Evolutionary conservation across 2,329 filamentous ascomycete genomes (phyloP).

Genomic region (Trichoderma harzianum): DNA sequence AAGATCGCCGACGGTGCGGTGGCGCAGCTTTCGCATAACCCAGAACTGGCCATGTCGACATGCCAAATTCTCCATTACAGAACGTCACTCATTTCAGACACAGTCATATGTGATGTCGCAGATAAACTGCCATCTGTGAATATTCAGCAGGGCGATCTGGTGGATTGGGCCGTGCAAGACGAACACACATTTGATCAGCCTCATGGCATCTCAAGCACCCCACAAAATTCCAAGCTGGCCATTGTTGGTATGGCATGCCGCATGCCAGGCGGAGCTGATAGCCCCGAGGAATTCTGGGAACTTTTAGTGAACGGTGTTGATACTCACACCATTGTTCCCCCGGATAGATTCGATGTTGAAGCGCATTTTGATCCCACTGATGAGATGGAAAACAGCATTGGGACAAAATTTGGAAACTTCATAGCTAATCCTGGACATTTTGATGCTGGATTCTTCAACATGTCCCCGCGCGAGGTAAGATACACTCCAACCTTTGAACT

Average conservation of each 20-base stretch:
- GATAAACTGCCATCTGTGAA: not conserved
- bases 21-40: not conserved
- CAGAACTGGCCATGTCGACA: not conserved
- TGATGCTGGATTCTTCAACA: conserved; percentile 77
- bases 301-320: conserved; percentile 64
- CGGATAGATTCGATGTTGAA: conserved; percentile 65
- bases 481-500: not conserved
- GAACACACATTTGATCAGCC: not conserved
- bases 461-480: conserved; percentile 65
- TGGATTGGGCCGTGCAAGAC: not conserved
- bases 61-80: not conserved
- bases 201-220: not conserved
- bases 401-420: conserved; percentile 68
- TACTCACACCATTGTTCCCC: conserved; percentile 60
- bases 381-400: conserved; percentile 64
- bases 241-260: conserved; percentile 64
- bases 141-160: not conserved
- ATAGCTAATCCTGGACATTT: conserved; percentile 70
- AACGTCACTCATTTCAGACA: not conserved
- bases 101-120: not conserved
- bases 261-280: conserved; percentile 43
- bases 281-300: conserved; percentile 55
- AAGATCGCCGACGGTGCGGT: not conserved
- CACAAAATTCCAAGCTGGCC: conserved; percentile 60
- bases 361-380: conserved; percentile 65